These are phyloP conservation scores for Funneliformis geosporum DNA, from an alignment of 192 early-diverging fungal species.

Conservation along the genomic window DNA sequence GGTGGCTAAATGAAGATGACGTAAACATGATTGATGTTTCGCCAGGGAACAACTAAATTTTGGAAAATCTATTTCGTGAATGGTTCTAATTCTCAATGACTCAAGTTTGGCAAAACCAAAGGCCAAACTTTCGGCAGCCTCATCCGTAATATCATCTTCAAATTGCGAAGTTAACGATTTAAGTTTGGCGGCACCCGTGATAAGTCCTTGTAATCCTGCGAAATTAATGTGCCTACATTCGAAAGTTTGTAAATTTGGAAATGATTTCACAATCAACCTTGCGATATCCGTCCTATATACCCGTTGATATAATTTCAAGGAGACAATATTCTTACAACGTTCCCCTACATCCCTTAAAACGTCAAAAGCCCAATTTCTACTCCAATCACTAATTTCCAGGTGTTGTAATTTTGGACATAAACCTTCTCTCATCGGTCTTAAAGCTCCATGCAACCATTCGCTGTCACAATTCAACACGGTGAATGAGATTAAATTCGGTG, in stretches of 20 bases:
- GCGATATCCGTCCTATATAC: not conserved
- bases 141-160: constrained; percentile 11
- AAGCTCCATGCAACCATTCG: constrained; percentile 8
- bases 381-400: constrained; percentile 9
- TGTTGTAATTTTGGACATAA: constrained; percentile 19
- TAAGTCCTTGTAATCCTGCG: constrained; percentile 9
- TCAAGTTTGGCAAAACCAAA: not conserved
- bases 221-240: constrained; percentile 19
- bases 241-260: constrained; percentile 19
- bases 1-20: constrained; percentile 12
- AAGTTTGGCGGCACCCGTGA: not conserved
- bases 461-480: constrained; percentile 7
- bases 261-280: not conserved
- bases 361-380: constrained; percentile 5
- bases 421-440: not conserved
- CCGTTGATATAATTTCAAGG: constrained; percentile 15
- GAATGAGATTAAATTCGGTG: constrained; percentile 12
- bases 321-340: not conserved
- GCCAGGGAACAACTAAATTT: not conserved
- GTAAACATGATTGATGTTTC: constrained; percentile 1
- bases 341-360: not conserved
- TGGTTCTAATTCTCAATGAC: not conserved
- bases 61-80: constrained; percentile 2
- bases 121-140: not conserved
- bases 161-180: constrained; percentile 18